Evolutionary conservation across 805 yeast genomes (phyloP), one percentile per base, ranked within the genome.

Genomic region (Hanseniaspora taiwanica): DNA sequence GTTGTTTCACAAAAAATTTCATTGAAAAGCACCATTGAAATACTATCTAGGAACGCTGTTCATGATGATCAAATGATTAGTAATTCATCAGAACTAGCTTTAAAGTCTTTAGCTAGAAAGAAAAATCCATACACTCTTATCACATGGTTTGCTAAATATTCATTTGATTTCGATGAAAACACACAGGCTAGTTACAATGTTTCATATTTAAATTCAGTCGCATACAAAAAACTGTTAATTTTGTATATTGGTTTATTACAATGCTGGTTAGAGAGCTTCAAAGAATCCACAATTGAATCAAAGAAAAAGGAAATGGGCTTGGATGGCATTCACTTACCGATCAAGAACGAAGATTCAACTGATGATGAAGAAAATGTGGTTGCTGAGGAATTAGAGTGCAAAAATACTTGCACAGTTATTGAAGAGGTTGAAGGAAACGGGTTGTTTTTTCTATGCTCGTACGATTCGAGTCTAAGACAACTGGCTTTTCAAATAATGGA

Each of bases 361-460:
- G 29, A 18, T 46, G 45, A 17, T 12, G 40, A 51, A 5, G 58
- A 54, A 5, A 43, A 48, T 16, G 51, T 53, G 6, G 58, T 55
- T n/a, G 60, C 69, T 6, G 86, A 81, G 46, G 82, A 77, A 42
- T 57, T 82, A 27, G 89, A 82, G 52, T 67, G 84, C 71, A 83
- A 82, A 48, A 76, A 76, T 36, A 76, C 85, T 14, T 76, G 84
- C 46, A 81, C 95, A 0, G 80, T 82, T 1, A 78, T 91, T 36
- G 97, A 91, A 58, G 96, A 89, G 46, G 83, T 89, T 8, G 98
- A 91, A 59, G 96, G 98, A 1, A 84, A 87, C 53, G 99, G 96
- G 0, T 60, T 91, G 23, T 91, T 84, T 52, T 89, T 93, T 53
- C 63, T 91, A 18, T 83, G 95, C 51, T 83, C 95, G 1, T 93